Base-by-base conservation (phyloP, 768 basidiomycete genomes). In the Mycena haematopus region DNA sequence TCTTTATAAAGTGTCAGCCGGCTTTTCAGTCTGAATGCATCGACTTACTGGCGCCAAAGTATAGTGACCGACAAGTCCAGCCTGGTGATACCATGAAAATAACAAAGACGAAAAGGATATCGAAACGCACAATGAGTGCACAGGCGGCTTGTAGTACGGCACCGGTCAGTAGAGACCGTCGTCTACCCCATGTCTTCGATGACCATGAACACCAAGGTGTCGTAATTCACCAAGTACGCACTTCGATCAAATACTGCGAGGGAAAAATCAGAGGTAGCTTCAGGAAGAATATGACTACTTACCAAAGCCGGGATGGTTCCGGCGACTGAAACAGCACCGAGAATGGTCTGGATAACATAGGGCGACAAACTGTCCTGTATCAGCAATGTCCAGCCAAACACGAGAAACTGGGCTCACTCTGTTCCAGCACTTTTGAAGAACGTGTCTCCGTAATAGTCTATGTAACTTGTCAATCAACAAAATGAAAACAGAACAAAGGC, bases 381-480 rank as follows among this genome's bases (percentile, higher is more conserved):
- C 36, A 55, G 38, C 6, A 36, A 29, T 4, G 44, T 15, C 15
- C 51, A 8, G 29, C 36, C 13, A 13, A 21, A 54, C 19, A 27
- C 14, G n/a, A 29, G 17, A 3, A 8, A n/a, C 35, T 46, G 27
- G 17, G 65, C 83, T 64, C 69, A 86, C 86, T 79, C 68, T 15
- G 88, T 89, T 47, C 89, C 87, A 19, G 89, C 87, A 62, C 82
- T 87, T 74, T 89, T 76, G 79, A 93, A 94, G 81, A 92, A 92
- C 0, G 87, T 89, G 60, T 91, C 88, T 19, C 90, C 89, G 69
- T 90, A 91, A 72, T 91, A 91, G 70, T 91, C 89, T 90, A 31
- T 31, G 29, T 9, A 65, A n/a, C 33, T 27, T 29, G 31, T 14
- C 25, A 19, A 49, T 62, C 59, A 72, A 56, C 68, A 70, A 27